Conservation (phyloP, 176 grass and related monocot genomes). For the Areca catechu region DNA sequence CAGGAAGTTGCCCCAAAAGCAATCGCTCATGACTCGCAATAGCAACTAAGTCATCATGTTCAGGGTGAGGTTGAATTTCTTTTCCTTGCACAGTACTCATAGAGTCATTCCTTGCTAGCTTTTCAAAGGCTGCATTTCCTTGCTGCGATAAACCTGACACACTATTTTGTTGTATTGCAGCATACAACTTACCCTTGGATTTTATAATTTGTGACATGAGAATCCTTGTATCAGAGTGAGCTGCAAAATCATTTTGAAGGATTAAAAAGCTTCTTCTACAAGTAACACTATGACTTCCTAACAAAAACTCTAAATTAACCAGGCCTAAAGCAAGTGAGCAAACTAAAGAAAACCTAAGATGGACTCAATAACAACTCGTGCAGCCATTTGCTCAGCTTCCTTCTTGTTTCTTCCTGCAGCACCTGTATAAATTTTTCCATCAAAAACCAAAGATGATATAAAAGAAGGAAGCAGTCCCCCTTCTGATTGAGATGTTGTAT, state of each 20-base stretch:
- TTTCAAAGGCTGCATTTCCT: conserved; percentile 6
- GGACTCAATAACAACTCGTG: conserved; percentile 31
- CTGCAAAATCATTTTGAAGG: conserved; percentile 26
- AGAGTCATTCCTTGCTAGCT: neutral
- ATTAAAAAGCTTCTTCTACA: neutral
- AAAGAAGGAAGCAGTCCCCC: conserved; percentile 10
- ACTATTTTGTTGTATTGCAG: neutral
- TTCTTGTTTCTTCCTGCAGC: conserved; percentile 41
- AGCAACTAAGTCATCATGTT: neutral
- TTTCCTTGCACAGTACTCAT: neutral
- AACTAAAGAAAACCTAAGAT: conserved; percentile 49
- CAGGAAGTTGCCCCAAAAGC: neutral
- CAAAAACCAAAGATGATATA: conserved; percentile 37
- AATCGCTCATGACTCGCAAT: conserved; percentile 12
- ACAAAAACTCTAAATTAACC: neutral
- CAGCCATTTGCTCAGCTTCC: conserved; percentile 55
- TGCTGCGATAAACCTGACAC: conserved; percentile 9
- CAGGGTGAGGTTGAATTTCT: neutral
- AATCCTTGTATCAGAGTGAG: conserved; percentile 10
- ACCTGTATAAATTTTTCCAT: conserved; percentile 40
- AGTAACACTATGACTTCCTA: neutral
- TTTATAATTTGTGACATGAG: conserved; percentile 34
- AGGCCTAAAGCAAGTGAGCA: conserved; percentile 1
- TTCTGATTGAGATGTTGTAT: conserved; percentile 13
- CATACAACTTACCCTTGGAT: conserved; percentile 33